Evolutionary conservation across 2,329 filamentous ascomycete species (phyloP).

Genomic region (Sclerotinia sclerotiorum): DNA sequence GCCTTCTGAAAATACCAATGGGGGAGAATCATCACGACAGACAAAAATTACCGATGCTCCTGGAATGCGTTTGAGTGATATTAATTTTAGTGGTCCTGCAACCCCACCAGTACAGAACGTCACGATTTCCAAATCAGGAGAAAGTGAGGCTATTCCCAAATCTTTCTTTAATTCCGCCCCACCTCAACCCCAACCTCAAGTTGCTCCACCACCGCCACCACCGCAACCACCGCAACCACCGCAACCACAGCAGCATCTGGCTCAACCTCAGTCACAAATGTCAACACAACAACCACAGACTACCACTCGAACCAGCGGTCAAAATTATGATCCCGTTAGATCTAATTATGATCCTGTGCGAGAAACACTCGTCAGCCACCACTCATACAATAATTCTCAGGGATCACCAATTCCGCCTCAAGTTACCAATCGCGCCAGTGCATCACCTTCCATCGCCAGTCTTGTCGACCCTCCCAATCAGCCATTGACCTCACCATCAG

Average conservation of each 20-base stretch:
- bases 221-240: too few relatives aligned
- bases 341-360: constrained; percentile 66
- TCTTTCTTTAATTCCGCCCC: constrained; percentile 36
- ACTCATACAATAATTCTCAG: constrained; percentile 47
- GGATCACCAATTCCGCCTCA: constrained; percentile 47
- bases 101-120: constrained; percentile 21
- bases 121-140: constrained; percentile 39
- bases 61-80: constrained; percentile 14
- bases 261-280: constrained; percentile 27
- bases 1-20: constrained; percentile 35
- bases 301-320: constrained; percentile 66
- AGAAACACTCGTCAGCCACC: constrained; percentile 54
- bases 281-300: constrained; percentile 41
- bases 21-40: constrained; percentile 18
- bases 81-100: constrained; percentile 27
- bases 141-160: constrained; percentile 43
- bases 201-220: constrained; percentile 13
- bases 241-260: constrained; percentile 10
- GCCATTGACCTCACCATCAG: constrained; percentile 37
- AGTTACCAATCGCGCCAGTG: constrained; percentile 70
- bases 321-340: constrained; percentile 87
- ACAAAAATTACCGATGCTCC: constrained; percentile 18
- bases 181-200: constrained; percentile 23
- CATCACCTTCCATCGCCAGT: constrained; percentile 88
- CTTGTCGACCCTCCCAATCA: constrained; percentile 70